Evolutionary conservation across 2,329 filamentous ascomycete genomes (phyloP), one percentile per base, ranked within the genome.

Genomic region (Sphaerulina vaccinii): DNA sequence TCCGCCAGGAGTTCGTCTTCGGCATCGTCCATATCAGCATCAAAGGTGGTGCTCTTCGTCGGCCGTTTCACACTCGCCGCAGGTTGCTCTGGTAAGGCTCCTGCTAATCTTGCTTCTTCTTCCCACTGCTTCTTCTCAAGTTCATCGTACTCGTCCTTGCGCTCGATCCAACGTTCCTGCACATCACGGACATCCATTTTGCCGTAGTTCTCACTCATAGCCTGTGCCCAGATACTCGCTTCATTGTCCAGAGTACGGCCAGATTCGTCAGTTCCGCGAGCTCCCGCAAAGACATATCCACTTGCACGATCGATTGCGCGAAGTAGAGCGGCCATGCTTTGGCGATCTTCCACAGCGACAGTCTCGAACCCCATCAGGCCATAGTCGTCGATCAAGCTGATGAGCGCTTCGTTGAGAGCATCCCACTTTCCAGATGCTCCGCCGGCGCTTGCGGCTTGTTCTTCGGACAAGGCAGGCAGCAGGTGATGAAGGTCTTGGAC

Each of bases 121-220:
- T 91, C 88, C 75, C 85, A 84, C 49, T 86, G 81, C 65, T 83
- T 82, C 52, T 79, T 76, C 75, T 97, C 93, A 54, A 84, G 74
- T 61, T 86, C 85, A 70, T 99, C 93, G 65, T 89, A 90, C 59
- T 87, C 89, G 13, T 91, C 91, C 68, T 91, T 93, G 35, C 85
- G 79, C 71, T 97, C 92, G 24, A 99, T 75, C 93, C 93, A 99
- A 55, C 93, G 80, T 74, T 99, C 93, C 72, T 99, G 93, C 57
- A 97, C 85, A 71, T 99, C 92, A 54, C 86, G 78, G 8, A 90
- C 84, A 63, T 95, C 90, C 78, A 95, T 84, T 29, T 84, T 82
- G 52, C 80, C 79, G 60, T 66, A 70, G 2, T 80, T 79, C 56
- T 85, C 80, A 51, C 90, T 83, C 83, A 97, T 95, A 2, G 93